Conservation (phyloP, 441 rosid species). For the Iberis amara region DNA sequence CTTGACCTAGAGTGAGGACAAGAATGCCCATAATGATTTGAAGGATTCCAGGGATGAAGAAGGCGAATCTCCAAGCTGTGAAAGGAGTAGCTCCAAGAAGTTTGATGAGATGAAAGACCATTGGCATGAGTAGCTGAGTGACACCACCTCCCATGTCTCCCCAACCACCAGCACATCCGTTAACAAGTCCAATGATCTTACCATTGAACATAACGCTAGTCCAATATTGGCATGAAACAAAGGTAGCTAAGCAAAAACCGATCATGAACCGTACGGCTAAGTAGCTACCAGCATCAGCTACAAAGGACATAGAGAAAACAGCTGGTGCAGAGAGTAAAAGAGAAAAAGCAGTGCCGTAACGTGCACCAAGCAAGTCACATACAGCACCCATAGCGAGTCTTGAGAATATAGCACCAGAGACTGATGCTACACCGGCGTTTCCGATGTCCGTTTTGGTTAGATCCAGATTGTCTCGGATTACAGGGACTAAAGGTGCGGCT, state of each 20-base stretch:
- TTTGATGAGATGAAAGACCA: slow-evolving; percentile 32
- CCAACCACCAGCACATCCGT: slow-evolving; percentile 47
- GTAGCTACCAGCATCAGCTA: slow-evolving; percentile 34
- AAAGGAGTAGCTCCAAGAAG: slow-evolving; percentile 37
- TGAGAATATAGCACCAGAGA: slow-evolving; percentile 42
- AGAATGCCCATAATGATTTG: slow-evolving; percentile 37
- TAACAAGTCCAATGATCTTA: slow-evolving; percentile 37
- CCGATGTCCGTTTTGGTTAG: slow-evolving; percentile 37
- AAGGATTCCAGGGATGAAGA: slow-evolving; percentile 34
- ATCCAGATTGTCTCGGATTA: slow-evolving; percentile 42
- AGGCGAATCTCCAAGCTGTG: slow-evolving; percentile 46
- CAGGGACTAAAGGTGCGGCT: slow-evolving; percentile 42
- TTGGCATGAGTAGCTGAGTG: slow-evolving; percentile 41
- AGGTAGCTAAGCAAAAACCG: slow-evolving; percentile 41
- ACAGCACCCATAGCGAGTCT: slow-evolving; percentile 44
- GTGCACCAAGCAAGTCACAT: slow-evolving; percentile 41
- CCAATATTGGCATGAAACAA: slow-evolving; percentile 44
- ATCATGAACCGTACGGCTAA: slow-evolving; percentile 42
- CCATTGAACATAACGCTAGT: slow-evolving; percentile 42
- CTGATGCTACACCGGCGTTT: slow-evolving; percentile 43
- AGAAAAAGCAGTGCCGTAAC: slow-evolving; percentile 37
- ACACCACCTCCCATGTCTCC: slow-evolving; percentile 46
- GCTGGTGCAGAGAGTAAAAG: slow-evolving; percentile 39
- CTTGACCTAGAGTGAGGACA: slow-evolving; percentile 39
- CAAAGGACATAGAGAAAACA: slow-evolving; percentile 38